Base-by-base conservation (phyloP, 1,284 basidiomycete genomes). In the Butyriboletus appendiculatus region DNA sequence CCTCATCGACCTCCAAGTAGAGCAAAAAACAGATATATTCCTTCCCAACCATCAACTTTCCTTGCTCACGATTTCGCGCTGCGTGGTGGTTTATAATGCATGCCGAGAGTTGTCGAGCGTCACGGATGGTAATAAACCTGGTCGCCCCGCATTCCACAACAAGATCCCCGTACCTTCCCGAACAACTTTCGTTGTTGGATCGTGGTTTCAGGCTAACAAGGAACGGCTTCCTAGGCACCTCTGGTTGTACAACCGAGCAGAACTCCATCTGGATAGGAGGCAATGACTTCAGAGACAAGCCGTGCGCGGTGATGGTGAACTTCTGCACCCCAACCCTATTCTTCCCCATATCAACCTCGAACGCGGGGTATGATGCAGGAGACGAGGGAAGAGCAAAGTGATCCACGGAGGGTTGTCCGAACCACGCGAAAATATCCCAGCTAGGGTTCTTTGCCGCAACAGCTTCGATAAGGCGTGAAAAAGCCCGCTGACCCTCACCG, bases 371-470 rank as follows among this genome's bases (percentile, higher is more conserved):
- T 46, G 56, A 59, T 30, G 51, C 50, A 43, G 55, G 56, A 8
- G 50, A 57, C 1, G 35, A 24, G 11, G 56, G 57, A 48, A 64
- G 35, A 18, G 52, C 49, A 38, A 60, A 52, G 43, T 62, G 52
- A 35, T 64, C 43, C 6, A 30, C 14, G 1, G 51, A 63, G 32
- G 57, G 48, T 18, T 59, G 46, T 24, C 60, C 60, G 14, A 16
- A 43, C 59, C 59, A 62, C 0, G 46, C 47, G 20, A 61, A 57
- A 5, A 62, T n/a, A 15, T 62, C 57, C 59, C 56, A 60, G 26
- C 43, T 44, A 24, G 50, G 45, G 3, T 41, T 45, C 40, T 39
- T 48, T 14, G 24, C 45, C 12, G 46, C 33, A 20, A 62, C 49
- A 11, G 45, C 48, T 43, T 53, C 45, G 28, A 51, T 18, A 9